These are phyloP conservation scores for Yamadazyma friedrichii DNA, from an alignment of 1,139 yeast genomes.

Conservation along the genomic window DNA sequence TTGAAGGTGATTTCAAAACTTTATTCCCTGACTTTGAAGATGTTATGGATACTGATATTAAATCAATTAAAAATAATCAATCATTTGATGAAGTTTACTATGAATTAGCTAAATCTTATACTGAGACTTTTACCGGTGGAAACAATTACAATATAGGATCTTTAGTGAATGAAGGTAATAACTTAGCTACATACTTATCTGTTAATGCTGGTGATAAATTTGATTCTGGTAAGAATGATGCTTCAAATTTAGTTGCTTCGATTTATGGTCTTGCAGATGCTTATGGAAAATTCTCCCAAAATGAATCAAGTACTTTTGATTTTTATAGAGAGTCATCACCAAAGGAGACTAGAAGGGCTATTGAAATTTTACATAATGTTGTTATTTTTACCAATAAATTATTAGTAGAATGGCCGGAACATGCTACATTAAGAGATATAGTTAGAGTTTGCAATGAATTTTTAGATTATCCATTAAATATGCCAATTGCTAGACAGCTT, in stretches of 20 bases:
- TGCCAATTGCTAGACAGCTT: conserved; percentile 76
- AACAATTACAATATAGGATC: conserved; percentile 20
- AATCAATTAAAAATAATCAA: conserved; percentile 19
- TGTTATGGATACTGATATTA: conserved; percentile 37
- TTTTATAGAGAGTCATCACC: conserved; percentile 71
- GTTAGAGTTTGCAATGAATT: conserved; percentile 67
- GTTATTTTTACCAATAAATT: conserved; percentile 48
- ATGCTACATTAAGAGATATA: conserved; percentile 78
- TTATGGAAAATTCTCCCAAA: conserved; percentile 20
- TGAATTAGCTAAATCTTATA: conserved; percentile 28
- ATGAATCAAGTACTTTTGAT: conserved; percentile 36
- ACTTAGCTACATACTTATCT: conserved; percentile 26
- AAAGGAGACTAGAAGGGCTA: conserved; percentile 60
- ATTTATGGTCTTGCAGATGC: conserved; percentile 36
- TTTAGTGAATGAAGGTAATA: conserved; percentile 44
- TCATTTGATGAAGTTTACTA: conserved; percentile 31
- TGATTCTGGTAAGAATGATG: conserved; percentile 21
- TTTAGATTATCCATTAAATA: conserved; percentile 55
- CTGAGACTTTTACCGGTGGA: conserved; percentile 24
- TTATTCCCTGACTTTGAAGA: conserved; percentile 91
- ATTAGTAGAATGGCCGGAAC: conserved; percentile 87
- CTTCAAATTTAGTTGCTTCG: conserved; percentile 43
- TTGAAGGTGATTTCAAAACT: conserved; percentile 68
- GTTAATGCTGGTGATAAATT: conserved; percentile 18
- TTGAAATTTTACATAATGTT: conserved; percentile 49